These are phyloP conservation scores for Xylariaceae sp. DNA, from an alignment of 2,329 filamentous ascomycete species.

Conservation along the genomic window DNA sequence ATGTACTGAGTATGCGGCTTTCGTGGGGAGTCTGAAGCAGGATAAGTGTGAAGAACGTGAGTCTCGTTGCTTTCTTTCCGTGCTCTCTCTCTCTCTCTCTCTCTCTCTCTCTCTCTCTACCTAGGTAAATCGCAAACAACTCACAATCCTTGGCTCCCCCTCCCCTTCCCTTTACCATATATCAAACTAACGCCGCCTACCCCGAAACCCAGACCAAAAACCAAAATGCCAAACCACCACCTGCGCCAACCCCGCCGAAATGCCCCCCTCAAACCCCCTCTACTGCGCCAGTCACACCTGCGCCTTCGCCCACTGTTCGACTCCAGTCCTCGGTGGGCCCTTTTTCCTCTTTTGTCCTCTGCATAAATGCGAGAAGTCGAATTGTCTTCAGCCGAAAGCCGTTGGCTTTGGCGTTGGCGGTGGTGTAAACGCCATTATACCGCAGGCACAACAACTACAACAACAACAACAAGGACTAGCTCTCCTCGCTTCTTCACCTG, in stretches of 20 bases:
- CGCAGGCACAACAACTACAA: too few species aligned
- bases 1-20: conserved; percentile 12
- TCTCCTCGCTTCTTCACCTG: neutral
- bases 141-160: too few species aligned
- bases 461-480: neutral
- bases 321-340: neutral
- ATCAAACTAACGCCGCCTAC: neutral
- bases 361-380: neutral
- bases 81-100: too few species aligned
- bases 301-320: conserved; percentile 1
- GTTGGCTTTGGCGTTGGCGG: too few species aligned
- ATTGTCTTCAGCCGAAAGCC: neutral
- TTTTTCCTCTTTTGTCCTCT: neutral
- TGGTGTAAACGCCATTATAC: too few species aligned
- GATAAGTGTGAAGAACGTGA: conserved; percentile 21
- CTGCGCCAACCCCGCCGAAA: conserved; percentile 12
- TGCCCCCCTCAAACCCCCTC: neutral
- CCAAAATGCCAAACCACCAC: conserved; percentile 13
- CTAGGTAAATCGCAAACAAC: too few species aligned
- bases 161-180: too few species aligned
- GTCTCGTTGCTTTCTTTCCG: neutral
- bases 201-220: conserved; percentile 7
- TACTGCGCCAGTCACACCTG: neutral
- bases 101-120: too few species aligned
- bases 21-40: conserved; percentile 6